A percentile compares a stretch with the other conserved stretches of the same genome.
phyloP scores from a whole-genome alignment of 2,329 filamentous ascomycete genomes.

The Penicillium decumbens region DNA sequence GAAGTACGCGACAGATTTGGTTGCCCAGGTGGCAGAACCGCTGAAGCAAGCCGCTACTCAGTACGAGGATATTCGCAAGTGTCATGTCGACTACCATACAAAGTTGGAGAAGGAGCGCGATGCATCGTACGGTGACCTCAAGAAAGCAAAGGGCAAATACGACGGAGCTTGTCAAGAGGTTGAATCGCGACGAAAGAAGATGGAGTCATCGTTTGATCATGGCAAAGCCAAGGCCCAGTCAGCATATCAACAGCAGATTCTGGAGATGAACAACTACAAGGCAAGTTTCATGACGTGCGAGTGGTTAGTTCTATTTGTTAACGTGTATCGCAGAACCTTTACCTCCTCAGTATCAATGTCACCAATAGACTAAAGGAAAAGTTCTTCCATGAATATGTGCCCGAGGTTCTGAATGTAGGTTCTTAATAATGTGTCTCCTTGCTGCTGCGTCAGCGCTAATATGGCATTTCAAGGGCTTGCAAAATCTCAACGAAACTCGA shows the following conservation, averaged over 20 bases:
- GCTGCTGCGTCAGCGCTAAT: not conserved
- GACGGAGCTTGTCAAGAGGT: slow-evolving; percentile 91
- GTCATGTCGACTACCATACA: slow-evolving; percentile 79
- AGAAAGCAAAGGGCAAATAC: slow-evolving; percentile 90
- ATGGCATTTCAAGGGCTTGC: slow-evolving; percentile 53
- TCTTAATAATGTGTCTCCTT: not conserved
- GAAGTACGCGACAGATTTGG: slow-evolving; percentile 70
- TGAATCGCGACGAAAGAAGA: slow-evolving; percentile 89
- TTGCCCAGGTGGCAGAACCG: slow-evolving; percentile 79
- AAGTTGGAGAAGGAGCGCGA: slow-evolving; percentile 91
- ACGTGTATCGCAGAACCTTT: slow-evolving; percentile 65
- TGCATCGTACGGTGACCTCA: slow-evolving; percentile 72
- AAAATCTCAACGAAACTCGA: slow-evolving; percentile 87
- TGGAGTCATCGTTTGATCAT: slow-evolving; percentile 83
- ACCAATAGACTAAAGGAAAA: slow-evolving; percentile 97
- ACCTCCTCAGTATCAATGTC: slow-evolving; percentile 90
- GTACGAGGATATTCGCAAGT: slow-evolving; percentile 89
- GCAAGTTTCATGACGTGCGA: slow-evolving; percentile 15
- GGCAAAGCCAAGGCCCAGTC: slow-evolving; percentile 82
- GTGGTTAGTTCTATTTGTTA: slow-evolving; percentile 19
- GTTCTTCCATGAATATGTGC: slow-evolving; percentile 95
- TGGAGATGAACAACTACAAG: slow-evolving; percentile 96
- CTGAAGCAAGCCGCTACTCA: slow-evolving; percentile 67
- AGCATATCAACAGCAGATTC: slow-evolving; percentile 84
- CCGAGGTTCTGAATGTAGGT: slow-evolving; percentile 80